Base-by-base conservation (phyloP, 2,329 filamentous ascomycete genomes). In the Rhexocercosporidium sp. region DNA sequence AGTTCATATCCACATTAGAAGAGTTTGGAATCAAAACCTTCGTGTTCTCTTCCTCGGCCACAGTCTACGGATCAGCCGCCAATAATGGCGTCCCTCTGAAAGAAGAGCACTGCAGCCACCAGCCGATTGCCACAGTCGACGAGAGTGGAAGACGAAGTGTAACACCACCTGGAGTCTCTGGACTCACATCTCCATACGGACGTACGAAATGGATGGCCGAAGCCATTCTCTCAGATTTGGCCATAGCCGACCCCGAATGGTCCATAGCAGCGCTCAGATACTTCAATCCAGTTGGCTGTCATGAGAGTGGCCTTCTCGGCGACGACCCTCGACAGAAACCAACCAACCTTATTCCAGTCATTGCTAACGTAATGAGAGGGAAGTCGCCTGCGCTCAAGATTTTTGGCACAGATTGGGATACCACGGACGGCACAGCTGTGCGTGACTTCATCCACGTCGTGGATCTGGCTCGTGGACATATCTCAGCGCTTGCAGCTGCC, bases 361-460 rank as follows among this genome's bases (percentile, higher is more conserved):
- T 90, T 46, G 83, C 86, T 51, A 86, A 86, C 63, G 86, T 88
- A 3, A 81, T 90, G 73, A 85, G 83, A 0, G 87, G 87, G 1
- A 77, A 82, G 51, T 82, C 82, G 51, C 71, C 80, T 6, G 81
- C 82, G 47, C 80, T 90, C 11, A 80, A 86, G 56, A 83, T 90
- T 63, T 90, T 88, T 66, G 88, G 88, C 9, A 84, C 82, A 3
- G 86, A 90, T 75, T 90, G 87, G 85, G 82, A 87, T 62, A 90
- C 88, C 0, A 79, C 81, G 3, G 88, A 90, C 70, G 88, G 88
- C 18, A 90, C 88, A 0, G 86, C 87, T 1, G 82, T 90, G 39
- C 85, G 88, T 34, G 88, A 90, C 75, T 90, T 88, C 75, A 89
- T 90, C 69, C 88, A 90, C 71, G 88, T 90, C 39, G 84, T 83